These are phyloP conservation scores for Lasiodiplodia gonubiensis DNA, from an alignment of 2,329 filamentous ascomycete species.

Conservation along the genomic window DNA sequence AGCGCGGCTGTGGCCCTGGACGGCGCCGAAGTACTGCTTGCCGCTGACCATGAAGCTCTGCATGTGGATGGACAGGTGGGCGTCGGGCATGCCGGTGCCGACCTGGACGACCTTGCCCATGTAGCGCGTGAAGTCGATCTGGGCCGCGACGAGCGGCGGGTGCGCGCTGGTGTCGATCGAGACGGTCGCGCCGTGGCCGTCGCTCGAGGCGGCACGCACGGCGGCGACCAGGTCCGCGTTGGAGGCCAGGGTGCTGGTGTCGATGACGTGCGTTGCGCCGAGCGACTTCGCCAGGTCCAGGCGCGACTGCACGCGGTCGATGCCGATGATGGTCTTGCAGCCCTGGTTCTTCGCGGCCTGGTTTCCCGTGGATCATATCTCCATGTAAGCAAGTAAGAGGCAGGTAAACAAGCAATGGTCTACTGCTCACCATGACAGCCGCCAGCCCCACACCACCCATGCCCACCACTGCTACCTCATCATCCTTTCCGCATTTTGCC, in stretches of 20 bases:
- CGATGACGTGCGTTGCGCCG: constrained; percentile 48
- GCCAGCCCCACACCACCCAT: constrained; percentile 55
- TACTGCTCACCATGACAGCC: constrained; percentile 47
- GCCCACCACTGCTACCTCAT: constrained; percentile 51
- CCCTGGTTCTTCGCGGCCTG: constrained; percentile 52
- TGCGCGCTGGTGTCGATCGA: constrained; percentile 57
- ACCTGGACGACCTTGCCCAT: constrained; percentile 57
- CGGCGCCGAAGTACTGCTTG: constrained; percentile 56
- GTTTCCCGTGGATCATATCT: too few relatives aligned
- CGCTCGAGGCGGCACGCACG: constrained; percentile 39
- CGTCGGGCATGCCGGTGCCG: constrained; percentile 51
- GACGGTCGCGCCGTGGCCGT: constrained; percentile 47
- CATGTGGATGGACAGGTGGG: constrained; percentile 49
- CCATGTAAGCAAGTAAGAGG: not conserved
- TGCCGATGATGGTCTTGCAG: constrained; percentile 44
- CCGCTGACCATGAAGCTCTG: constrained; percentile 56
- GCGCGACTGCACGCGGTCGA: constrained; percentile 43
- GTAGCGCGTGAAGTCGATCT: constrained; percentile 50
- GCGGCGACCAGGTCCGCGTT: constrained; percentile 34
- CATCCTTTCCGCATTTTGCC: constrained; percentile 43
- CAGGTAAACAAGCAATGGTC: not conserved
- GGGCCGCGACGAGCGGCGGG: constrained; percentile 48
- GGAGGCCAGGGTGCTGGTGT: constrained; percentile 35
- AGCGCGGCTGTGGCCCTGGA: constrained; percentile 51
- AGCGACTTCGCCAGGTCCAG: constrained; percentile 46